Conservation (phyloP, 345 rosid genomes). For the Eutrema yunnanense region DNA sequence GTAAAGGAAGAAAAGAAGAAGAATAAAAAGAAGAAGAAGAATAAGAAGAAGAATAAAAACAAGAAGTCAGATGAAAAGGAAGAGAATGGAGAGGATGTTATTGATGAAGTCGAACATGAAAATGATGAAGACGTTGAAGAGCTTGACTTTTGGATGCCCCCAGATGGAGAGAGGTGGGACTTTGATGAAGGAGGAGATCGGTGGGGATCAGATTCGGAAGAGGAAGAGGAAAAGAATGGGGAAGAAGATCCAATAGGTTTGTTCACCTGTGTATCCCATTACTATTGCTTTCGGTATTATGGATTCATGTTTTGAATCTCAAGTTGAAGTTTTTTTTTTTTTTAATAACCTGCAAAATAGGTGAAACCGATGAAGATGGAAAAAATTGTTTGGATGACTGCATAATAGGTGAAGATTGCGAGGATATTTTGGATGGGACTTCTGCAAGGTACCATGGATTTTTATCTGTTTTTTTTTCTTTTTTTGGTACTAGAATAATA, state of each 20-base stretch:
- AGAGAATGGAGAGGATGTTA: background rate
- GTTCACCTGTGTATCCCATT: constrained; percentile 9
- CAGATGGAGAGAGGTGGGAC: constrained; percentile 60
- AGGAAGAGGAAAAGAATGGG: constrained; percentile 41
- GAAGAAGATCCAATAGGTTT: constrained; percentile 55
- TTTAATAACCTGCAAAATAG: constrained; percentile 1
- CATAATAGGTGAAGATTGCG: constrained; percentile 10
- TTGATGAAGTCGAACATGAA: constrained; percentile 12
- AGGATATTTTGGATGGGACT: constrained; percentile 8
- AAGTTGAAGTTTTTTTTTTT: background rate
- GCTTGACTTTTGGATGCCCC: constrained; percentile 86
- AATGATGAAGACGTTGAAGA: constrained; percentile 33
- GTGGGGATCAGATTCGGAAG: constrained; percentile 67
- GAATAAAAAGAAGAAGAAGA: constrained; percentile 34
- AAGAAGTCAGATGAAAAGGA: constrained; percentile 5
- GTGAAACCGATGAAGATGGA: constrained; percentile 15
- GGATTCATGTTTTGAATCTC: background rate
- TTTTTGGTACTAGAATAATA: background rate
- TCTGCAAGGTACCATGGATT: constrained; percentile 12
- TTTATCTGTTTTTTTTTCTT: background rate
- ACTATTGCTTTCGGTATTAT: background rate
- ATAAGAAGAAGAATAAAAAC: constrained; percentile 34
- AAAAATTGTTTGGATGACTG: constrained; percentile 12
- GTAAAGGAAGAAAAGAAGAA: constrained; percentile 30
- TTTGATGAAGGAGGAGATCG: constrained; percentile 31